Evolutionary conservation across 2,329 filamentous ascomycete species (phyloP), one percentile per base, ranked within the genome.

Genomic region (Clarireedia monteithiana): DNA sequence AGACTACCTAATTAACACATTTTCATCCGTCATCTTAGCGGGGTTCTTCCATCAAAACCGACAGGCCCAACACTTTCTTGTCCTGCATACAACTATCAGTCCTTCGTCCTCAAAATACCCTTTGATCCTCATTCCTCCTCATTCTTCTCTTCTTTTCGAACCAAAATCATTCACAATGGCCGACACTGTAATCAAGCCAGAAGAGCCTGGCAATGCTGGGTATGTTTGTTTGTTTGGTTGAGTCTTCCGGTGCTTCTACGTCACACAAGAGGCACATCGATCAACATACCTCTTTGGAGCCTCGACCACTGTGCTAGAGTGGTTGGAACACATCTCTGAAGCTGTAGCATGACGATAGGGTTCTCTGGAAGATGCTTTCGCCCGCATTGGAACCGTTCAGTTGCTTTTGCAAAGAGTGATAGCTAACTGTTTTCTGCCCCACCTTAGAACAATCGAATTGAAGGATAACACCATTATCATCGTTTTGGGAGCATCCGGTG

Each of bases 381-480:
- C 17, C 40, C 24, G 17, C 42, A 39, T 52, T 15, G 24, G 14
- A 17, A 39, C 30, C 6, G n/a, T 26, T 47, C 40, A 46, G 42
- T 17, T 30, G 36, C 24, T 6, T 44, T 36, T 44, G 5, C 70
- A 66, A 71, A 69, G 78, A 69, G 77, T 66, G 45, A 57, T 50
- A 24, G 42, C 53, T 56, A 45, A 56, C 58, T 63, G 56, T 14
- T 17, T 42, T 26, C 52, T 59, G 58, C 58, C 63, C 63, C 58
- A 64, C 72, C 52, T 45, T 39, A 95, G 90, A 71, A 85, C 83
- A 69, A 81, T 95, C 75, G 94, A 99, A 83, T 86, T 99, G 70
- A 99, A 96, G 81, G 90, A 97, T 71, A 95, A 99, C 81, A 99
- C 94, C 63, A 83, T 91, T 71, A 95, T 99, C 69, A 83, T 99